Conservation (phyloP, 139 green algal species). For the Asterochloris erici region DNA sequence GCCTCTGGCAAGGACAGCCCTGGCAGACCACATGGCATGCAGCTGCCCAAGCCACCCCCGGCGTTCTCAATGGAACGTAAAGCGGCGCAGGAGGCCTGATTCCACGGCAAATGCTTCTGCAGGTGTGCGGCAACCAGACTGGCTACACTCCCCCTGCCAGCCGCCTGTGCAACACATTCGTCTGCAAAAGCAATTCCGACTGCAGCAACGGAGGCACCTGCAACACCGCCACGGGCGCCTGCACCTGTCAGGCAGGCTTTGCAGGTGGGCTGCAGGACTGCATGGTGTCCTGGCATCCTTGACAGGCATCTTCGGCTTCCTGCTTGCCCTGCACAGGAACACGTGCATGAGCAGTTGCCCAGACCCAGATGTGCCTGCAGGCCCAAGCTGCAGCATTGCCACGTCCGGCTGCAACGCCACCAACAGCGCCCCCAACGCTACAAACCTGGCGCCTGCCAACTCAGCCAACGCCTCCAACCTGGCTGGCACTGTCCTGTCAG, state of each 20-base stretch:
- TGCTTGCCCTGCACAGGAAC: neutral
- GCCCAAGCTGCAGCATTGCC: constrained; percentile 14
- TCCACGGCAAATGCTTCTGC: neutral
- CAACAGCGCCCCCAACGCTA: neutral
- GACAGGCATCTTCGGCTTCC: no score
- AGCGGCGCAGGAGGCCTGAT: no score
- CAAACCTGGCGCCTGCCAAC: no score
- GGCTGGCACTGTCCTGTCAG: neutral
- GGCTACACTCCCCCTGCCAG: neutral
- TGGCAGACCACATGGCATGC: no score
- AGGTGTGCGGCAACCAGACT: constrained; percentile 12
- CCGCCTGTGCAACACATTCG: constrained; percentile 18
- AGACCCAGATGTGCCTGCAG: neutral
- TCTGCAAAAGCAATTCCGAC: constrained; percentile 9
- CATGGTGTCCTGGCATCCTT: neutral
- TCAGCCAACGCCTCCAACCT: neutral
- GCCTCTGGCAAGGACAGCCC: no score
- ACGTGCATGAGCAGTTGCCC: neutral
- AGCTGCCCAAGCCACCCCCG: no score
- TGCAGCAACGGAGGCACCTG: constrained; percentile 19
- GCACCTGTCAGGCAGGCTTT: constrained; percentile 16
- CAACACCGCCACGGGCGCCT: constrained; percentile 11
- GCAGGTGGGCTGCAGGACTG: no score
- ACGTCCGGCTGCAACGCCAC: neutral
- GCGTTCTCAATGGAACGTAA: no score